Evolutionary conservation across 192 early-diverging fungal species (phyloP).

Genomic region (Backusella tuberculispora): DNA sequence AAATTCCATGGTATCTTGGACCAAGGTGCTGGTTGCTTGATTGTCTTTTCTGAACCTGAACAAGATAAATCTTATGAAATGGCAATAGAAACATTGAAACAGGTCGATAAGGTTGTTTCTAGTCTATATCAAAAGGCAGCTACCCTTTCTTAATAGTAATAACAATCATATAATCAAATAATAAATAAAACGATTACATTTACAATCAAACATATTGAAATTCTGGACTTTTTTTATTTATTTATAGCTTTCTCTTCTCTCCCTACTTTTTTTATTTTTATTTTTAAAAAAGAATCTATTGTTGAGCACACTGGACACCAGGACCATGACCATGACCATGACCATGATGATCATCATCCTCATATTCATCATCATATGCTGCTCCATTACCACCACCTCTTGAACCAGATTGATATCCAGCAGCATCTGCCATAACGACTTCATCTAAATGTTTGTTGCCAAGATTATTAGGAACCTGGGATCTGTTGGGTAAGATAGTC

Average conservation of each 20-base stretch:
- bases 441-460: slow-evolving; percentile 78
- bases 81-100: slow-evolving; percentile 94
- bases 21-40: slow-evolving; percentile 93
- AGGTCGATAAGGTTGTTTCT: slow-evolving; percentile 94
- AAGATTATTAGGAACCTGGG: slow-evolving; percentile 45
- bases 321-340: slow-evolving; percentile 19
- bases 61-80: slow-evolving; percentile 91
- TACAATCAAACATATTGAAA: neutral
- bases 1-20: slow-evolving; percentile 94
- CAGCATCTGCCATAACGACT: slow-evolving; percentile 64
- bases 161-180: too few species aligned
- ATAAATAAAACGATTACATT: neutral
- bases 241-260: neutral
- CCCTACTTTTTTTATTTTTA: neutral
- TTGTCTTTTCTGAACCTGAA: slow-evolving; percentile 89
- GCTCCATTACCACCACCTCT: neutral
- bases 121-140: slow-evolving; percentile 90
- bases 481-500: slow-evolving; percentile 78
- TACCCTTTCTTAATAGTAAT: neutral
- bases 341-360: slow-evolving; percentile 17
- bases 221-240: neutral
- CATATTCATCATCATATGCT: slow-evolving; percentile 31
- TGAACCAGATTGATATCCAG: slow-evolving; percentile 30
- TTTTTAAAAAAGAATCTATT: slow-evolving; percentile 7
- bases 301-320: slow-evolving; percentile 42